phyloP scores from a whole-genome alignment of 306 rosid species.

The Trifolium fragiferum region DNA sequence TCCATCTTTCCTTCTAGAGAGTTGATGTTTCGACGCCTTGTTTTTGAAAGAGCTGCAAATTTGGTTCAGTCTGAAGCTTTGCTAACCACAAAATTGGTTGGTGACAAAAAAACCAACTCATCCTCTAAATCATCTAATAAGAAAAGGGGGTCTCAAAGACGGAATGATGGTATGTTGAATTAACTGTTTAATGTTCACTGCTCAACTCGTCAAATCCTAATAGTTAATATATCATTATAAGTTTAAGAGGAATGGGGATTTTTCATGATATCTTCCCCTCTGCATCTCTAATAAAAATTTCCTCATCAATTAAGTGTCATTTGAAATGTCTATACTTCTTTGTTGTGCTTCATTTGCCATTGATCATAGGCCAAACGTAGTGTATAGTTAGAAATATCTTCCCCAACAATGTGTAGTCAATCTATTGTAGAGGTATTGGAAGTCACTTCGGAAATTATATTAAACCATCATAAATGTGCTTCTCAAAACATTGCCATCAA shows the following conservation, averaged over 20 bases:
- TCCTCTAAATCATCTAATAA: conserved; percentile 60
- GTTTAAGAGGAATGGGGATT: conserved; percentile 29
- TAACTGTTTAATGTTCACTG: conserved; percentile 22
- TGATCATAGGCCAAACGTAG: conserved; percentile 9
- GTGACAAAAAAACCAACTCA: conserved; percentile 63
- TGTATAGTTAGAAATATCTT: neutral
- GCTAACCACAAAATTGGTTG: conserved; percentile 51
- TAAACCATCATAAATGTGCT: neutral
- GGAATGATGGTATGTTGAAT: conserved; percentile 56
- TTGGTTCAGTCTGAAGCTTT: conserved; percentile 97
- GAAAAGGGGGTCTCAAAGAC: conserved; percentile 60
- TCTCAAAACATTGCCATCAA: conserved; percentile 2
- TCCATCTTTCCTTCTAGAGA: conserved; percentile 67
- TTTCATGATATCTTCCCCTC: conserved; percentile 22
- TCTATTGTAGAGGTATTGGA: neutral
- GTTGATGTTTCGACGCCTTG: conserved; percentile 83
- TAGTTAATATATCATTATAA: conserved; percentile 26
- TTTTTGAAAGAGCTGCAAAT: conserved; percentile 84
- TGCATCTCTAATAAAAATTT: neutral
- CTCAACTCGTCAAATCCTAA: conserved; percentile 9
- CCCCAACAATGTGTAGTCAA: neutral
- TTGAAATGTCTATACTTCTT: neutral
- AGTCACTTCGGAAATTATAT: neutral
- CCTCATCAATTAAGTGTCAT: conserved; percentile 1
- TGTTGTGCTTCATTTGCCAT: conserved; percentile 2